Evolutionary conservation across 345 rosid genomes (phyloP).

Genomic region (Eucalyptus tenuipes): DNA sequence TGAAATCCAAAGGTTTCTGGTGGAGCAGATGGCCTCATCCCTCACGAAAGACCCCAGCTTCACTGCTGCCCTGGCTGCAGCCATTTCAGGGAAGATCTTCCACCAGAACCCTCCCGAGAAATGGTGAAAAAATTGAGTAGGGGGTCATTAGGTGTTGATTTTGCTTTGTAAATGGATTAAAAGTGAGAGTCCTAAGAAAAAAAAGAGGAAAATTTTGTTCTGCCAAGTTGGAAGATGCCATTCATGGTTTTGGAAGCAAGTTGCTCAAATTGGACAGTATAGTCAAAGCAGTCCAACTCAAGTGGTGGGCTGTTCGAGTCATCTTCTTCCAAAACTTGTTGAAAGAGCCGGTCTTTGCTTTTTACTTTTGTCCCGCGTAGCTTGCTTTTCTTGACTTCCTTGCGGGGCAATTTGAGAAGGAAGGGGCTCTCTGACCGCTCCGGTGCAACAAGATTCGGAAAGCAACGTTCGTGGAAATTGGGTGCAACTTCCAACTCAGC

Average conservation of each 20-base stretch:
- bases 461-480: neutral
- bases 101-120: conserved; percentile 31
- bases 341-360: neutral
- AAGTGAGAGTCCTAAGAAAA: neutral
- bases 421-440: neutral
- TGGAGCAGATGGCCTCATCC: conserved; percentile 94
- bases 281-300: neutral
- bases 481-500: neutral
- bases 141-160: neutral
- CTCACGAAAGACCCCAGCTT: conserved; percentile 89
- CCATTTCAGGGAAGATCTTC: conserved; percentile 71
- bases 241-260: neutral
- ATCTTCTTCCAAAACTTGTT: neutral
- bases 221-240: neutral
- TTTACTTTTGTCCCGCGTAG: neutral
- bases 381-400: neutral
- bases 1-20: conserved; percentile 51
- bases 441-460: neutral
- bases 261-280: neutral
- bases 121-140: conserved; percentile 3
- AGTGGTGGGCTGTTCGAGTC: neutral
- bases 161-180: neutral
- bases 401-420: neutral
- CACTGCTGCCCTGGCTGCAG: conserved; percentile 93
- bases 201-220: neutral